A percentile compares a stretch with the other conserved stretches of the same genome.
phyloP scores from a whole-genome alignment of 306 rosid species.

The Lathyrus sativus region DNA sequence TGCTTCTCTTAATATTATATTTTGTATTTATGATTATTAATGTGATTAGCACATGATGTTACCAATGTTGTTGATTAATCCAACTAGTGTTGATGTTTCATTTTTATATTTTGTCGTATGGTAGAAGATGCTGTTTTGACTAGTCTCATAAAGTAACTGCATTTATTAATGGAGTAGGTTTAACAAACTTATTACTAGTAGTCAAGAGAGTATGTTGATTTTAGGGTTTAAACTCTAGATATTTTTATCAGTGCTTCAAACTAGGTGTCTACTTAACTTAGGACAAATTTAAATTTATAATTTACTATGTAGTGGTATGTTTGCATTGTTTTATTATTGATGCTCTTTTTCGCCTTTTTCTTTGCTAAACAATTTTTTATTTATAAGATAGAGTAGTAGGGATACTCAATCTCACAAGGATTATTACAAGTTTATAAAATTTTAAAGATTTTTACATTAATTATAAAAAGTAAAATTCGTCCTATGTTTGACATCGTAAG shows the following conservation, averaged over 20 bases:
- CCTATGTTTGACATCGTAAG: too few relatives aligned
- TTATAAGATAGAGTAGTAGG: too few relatives aligned
- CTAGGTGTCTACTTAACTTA: background rate
- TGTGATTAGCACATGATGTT: slow-evolving; percentile 16
- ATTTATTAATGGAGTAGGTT: background rate
- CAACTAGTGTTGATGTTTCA: background rate
- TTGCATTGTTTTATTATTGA: background rate
- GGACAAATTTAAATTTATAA: background rate
- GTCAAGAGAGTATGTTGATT: background rate
- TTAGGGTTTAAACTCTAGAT: background rate
- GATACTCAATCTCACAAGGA: too few relatives aligned
- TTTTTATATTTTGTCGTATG: slow-evolving; percentile 5
- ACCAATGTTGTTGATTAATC: slow-evolving; percentile 13
- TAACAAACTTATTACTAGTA: background rate
- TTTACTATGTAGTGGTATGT: background rate
- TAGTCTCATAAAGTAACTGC: background rate
- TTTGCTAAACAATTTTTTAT: background rate
- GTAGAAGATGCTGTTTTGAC: background rate
- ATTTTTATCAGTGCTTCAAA: background rate
- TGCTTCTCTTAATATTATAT: background rate
- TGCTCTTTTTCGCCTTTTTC: background rate
- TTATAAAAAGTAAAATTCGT: too few relatives aligned
- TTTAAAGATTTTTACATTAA: too few relatives aligned
- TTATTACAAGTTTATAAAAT: too few relatives aligned
- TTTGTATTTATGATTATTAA: background rate